These are phyloP conservation scores for Byssochlamys sp. DNA, from an alignment of 2,329 filamentous ascomycete genomes.

Conservation along the genomic window DNA sequence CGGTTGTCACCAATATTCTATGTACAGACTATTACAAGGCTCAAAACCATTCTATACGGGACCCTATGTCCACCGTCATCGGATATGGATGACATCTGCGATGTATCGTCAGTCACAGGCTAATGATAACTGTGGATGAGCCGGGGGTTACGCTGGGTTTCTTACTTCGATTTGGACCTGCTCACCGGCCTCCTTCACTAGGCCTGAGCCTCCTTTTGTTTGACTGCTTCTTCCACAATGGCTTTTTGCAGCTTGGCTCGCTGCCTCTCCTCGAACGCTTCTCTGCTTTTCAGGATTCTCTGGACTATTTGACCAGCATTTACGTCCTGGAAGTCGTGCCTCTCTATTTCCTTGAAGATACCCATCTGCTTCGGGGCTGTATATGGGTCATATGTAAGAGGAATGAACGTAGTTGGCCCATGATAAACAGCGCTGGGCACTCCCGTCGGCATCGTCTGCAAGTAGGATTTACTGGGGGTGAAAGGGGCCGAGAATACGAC, in stretches of 20 bases:
- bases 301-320: constrained; percentile 88
- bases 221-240: constrained; percentile 51
- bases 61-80: not conserved
- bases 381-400: constrained; percentile 68
- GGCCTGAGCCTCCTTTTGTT: constrained; percentile 4
- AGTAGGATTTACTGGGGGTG: constrained; percentile 67
- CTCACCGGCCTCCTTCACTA: not conserved
- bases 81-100: not conserved
- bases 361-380: constrained; percentile 67
- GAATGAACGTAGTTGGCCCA: constrained; percentile 88
- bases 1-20: not conserved
- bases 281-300: constrained; percentile 76
- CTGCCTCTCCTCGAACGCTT: constrained; percentile 85
- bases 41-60: not conserved
- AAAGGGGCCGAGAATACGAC: constrained; percentile 87
- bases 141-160: not conserved
- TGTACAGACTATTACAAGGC: not conserved
- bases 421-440: constrained; percentile 79
- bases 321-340: constrained; percentile 73
- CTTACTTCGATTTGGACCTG: not conserved
- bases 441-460: constrained; percentile 63
- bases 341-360: constrained; percentile 69
- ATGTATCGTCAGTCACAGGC: not conserved
- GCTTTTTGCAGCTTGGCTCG: constrained; percentile 81
- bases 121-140: not conserved